Evolutionary conservation across 495 filamentous ascomycete species (phyloP).

Genomic region (Penicillium maclennaniae): DNA sequence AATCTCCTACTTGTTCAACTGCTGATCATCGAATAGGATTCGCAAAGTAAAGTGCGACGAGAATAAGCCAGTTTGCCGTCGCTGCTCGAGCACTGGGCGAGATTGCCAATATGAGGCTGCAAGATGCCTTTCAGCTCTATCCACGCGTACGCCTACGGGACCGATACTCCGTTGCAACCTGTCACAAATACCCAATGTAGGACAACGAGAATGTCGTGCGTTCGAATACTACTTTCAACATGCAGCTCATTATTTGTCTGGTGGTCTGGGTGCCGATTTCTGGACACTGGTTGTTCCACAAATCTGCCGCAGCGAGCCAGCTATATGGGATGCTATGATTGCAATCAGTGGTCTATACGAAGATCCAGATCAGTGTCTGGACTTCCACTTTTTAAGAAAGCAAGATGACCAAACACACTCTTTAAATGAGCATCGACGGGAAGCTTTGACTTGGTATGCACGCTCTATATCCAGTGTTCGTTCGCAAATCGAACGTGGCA

Average conservation of each 20-base stretch:
- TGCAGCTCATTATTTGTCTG: conserved; percentile 45
- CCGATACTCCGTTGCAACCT: neutral
- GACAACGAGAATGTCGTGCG: conserved; percentile 33
- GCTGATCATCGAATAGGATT: conserved; percentile 36
- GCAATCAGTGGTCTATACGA: conserved; percentile 51
- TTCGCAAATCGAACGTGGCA: conserved; percentile 26
- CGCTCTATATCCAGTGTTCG: conserved; percentile 33
- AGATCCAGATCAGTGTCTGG: conserved; percentile 15
- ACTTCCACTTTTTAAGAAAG: conserved; percentile 16
- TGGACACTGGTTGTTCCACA: conserved; percentile 53
- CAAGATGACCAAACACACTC: neutral
- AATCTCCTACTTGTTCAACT: neutral
- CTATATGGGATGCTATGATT: conserved; percentile 52
- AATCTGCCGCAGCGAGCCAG: conserved; percentile 51
- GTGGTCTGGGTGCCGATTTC: conserved; percentile 44
- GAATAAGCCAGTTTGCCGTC: conserved; percentile 52
- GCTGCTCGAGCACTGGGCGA: conserved; percentile 51
- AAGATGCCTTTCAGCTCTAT: neutral
- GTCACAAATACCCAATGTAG: conserved; percentile 11
- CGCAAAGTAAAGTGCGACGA: conserved; percentile 68
- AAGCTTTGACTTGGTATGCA: conserved; percentile 33
- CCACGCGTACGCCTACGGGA: neutral
- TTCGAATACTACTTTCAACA: conserved; percentile 52
- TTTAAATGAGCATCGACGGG: conserved; percentile 16
- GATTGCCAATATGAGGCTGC: conserved; percentile 35